A percentile compares a stretch with the other conserved stretches of the same genome.
Evolutionary conservation across 495 filamentous ascomycete species (phyloP).

Genomic region (Parachaetomium inaequale): DNA sequence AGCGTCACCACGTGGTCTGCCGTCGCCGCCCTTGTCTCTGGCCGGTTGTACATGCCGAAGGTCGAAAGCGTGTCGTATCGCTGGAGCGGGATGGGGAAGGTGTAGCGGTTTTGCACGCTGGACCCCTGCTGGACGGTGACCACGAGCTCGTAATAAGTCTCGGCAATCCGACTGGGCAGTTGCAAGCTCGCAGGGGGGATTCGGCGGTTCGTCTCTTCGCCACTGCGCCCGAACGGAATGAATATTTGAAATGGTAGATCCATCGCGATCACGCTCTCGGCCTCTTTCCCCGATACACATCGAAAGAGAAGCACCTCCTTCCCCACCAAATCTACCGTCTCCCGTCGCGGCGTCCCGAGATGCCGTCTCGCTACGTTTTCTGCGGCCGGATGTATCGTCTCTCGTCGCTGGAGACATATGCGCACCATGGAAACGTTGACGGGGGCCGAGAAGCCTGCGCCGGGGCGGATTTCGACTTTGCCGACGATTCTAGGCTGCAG

Average conservation of each 20-base stretch:
- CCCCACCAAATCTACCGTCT: conserved; percentile 86
- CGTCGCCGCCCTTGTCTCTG: conserved; percentile 77
- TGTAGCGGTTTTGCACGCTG: conserved; percentile 79
- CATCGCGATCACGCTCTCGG: conserved; percentile 90
- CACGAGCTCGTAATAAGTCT: conserved; percentile 95
- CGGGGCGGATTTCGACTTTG: conserved; percentile 93
- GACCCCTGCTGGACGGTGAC: conserved; percentile 91
- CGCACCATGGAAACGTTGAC: conserved; percentile 90
- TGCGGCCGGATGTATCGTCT: conserved; percentile 94
- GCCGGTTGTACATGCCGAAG: conserved; percentile 99
- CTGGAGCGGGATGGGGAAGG: conserved; percentile 85
- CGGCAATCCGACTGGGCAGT: conserved; percentile 83
- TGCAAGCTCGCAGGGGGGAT: conserved; percentile 92
- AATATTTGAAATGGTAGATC: conserved; percentile 96
- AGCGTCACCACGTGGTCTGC: conserved; percentile 89
- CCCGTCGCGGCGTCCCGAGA: conserved; percentile 85
- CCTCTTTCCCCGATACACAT: conserved; percentile 75
- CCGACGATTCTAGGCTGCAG: conserved; percentile 88
- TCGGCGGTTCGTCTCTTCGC: conserved; percentile 78
- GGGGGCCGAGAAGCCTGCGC: conserved; percentile 75
- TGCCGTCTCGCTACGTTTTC: conserved; percentile 91
- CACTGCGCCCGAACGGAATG: conserved; percentile 88
- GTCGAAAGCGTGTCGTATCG: conserved; percentile 96
- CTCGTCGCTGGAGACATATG: conserved; percentile 85
- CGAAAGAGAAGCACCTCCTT: conserved; percentile 92